Evolutionary conservation across 192 early-diverging fungal genomes (phyloP).

Genomic region (Podila minutissima): DNA sequence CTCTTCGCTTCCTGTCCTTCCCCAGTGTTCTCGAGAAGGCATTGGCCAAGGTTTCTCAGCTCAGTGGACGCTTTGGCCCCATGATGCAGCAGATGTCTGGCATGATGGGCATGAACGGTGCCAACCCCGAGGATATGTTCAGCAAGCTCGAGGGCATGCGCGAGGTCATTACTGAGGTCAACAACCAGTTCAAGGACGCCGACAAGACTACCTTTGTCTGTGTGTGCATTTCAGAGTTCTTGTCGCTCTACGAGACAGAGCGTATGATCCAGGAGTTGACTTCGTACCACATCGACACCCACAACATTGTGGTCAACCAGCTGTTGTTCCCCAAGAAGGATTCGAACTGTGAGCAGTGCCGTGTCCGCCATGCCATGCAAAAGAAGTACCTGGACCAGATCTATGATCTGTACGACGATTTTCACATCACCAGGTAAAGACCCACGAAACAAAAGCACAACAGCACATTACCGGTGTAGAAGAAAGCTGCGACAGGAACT

Average conservation of each 20-base stretch:
- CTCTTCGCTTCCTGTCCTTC: conserved; percentile 98
- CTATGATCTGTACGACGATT: conserved; percentile 99
- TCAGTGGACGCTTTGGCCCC: conserved; percentile 94
- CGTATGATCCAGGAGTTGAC: conserved; percentile 99
- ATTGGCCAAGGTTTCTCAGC: conserved; percentile 91
- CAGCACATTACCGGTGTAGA: not conserved
- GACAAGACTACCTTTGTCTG: conserved; percentile 99
- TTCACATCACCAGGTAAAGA: conserved; percentile 76
- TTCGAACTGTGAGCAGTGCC: conserved; percentile 89
- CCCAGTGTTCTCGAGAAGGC: conserved; percentile 98
- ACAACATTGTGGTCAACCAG: conserved; percentile 99
- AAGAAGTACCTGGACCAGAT: conserved; percentile 99
- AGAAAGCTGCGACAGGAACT: not conserved
- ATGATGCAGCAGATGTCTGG: conserved; percentile 97
- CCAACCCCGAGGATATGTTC: conserved; percentile 94
- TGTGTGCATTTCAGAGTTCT: conserved; percentile 99
- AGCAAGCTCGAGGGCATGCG: conserved; percentile 97
- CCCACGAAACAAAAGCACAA: not conserved
- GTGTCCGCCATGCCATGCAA: conserved; percentile 97
- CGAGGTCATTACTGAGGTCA: conserved; percentile 96
- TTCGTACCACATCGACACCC: conserved; percentile 96
- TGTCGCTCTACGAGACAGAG: conserved; percentile 99
- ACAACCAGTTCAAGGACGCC: conserved; percentile 99
- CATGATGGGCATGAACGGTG: conserved; percentile 85
- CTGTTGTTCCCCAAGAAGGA: conserved; percentile 92